Evolutionary conservation across 106 monocot species (phyloP), one percentile per base, ranked within the genome.

Genomic region (Dioscorea dumetorum): DNA sequence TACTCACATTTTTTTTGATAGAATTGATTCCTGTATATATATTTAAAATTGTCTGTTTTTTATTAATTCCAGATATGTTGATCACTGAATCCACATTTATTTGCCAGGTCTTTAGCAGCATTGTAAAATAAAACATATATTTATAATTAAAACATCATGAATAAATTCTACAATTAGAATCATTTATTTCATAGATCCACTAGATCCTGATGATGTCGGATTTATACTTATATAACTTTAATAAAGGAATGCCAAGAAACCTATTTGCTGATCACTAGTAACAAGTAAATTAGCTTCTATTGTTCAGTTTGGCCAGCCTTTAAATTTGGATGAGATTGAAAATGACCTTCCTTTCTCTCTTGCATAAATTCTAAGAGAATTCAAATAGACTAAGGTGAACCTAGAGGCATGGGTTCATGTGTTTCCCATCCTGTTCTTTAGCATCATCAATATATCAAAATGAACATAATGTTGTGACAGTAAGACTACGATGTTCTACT

Each of bases 361-460:
- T 14, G n/a, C 50, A 33, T 69, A 59, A n/a, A n/a, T n/a, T n/a
- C n/a, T n/a, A n/a, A n/a, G n/a, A n/a, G n/a, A n/a, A n/a, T n/a
- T n/a, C n/a, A 99, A 85, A 68, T 99, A 90, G 99, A 93, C 99
- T 59, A 93, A 84, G 58, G 79, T 99, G 52, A 99, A 92, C 20
- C 71, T 75, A 99, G 90, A n/a, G n/a, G n/a, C n/a, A 90, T 93
- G n/a, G n/a, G 71, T 18, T 34, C 34, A 34, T 34, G 7, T 34
- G 34, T 34, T 7, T 34, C 34, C 34, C 7, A 34, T 34, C 34
- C 3, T 34, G 3, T 4, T 4, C 34, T n/a, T n/a, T n/a, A n/a
- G n/a, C n/a, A n/a, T n/a, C n/a, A n/a, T n/a, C n/a, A n/a, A n/a
- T 4, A n/a, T n/a, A n/a, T n/a, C n/a, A n/a, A n/a, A n/a, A n/a